Conservation (phyloP, 2,329 filamentous ascomycete species). For the Pseudocercospora cruenta region DNA sequence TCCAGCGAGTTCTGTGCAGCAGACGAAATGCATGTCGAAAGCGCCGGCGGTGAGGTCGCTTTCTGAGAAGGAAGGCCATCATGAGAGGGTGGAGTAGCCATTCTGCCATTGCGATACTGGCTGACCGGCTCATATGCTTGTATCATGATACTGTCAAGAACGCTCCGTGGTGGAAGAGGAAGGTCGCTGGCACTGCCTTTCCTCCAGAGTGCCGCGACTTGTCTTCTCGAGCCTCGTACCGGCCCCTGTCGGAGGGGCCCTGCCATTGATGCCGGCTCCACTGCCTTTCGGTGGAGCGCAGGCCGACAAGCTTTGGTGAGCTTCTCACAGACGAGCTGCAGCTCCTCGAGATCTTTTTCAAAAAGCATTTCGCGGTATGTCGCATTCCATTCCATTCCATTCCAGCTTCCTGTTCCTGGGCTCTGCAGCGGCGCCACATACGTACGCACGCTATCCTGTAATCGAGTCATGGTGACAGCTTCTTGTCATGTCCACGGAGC, state of each 20-base stretch:
- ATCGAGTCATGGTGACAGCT: conserved; percentile 4
- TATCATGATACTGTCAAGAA: neutral
- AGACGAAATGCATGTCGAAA: neutral
- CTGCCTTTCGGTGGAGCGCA: neutral
- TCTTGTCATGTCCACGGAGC: conserved; percentile 16
- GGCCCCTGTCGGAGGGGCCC: too few species aligned
- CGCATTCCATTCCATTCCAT: conserved; percentile 7
- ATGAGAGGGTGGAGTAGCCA: too few species aligned
- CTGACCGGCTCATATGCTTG: too few species aligned
- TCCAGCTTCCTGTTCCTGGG: conserved; percentile 5
- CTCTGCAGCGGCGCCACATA: neutral
- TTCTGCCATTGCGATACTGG: too few species aligned
- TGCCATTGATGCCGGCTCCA: too few species aligned
- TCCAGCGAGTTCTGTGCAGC: neutral
- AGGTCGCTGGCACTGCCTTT: neutral
- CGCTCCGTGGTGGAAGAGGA: neutral
- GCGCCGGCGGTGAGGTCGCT: neutral
- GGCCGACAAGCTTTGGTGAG: neutral
- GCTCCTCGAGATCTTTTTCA: too few species aligned
- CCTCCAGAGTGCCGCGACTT: neutral
- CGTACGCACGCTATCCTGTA: neutral
- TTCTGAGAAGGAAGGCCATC: too few species aligned
- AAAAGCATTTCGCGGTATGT: neutral
- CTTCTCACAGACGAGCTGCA: too few species aligned
- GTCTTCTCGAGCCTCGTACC: neutral